phyloP scores from a whole-genome alignment of 2,329 filamentous ascomycete genomes.

The Diaporthe citri region DNA sequence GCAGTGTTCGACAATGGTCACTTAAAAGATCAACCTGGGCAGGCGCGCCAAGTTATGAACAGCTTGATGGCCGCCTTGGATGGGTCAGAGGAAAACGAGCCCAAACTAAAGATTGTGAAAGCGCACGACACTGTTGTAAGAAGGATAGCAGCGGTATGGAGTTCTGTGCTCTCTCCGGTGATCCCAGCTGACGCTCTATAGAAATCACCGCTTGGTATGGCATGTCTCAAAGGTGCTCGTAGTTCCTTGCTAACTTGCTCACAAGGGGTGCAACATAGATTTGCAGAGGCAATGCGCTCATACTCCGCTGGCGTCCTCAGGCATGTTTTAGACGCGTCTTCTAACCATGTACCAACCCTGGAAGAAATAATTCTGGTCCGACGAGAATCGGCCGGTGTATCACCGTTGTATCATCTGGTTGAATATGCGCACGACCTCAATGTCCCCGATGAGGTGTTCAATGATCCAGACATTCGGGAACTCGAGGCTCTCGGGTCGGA shows the following conservation, averaged over 20 bases:
- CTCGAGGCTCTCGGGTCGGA: not conserved
- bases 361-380: not conserved
- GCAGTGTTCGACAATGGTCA: not conserved
- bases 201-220: not conserved
- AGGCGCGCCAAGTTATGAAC: not conserved
- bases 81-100: not conserved
- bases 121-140: not conserved
- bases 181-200: not conserved
- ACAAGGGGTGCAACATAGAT: not conserved
- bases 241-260: not conserved
- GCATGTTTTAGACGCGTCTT: not conserved
- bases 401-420: not conserved
- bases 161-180: not conserved
- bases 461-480: not conserved
- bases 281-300: not conserved
- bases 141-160: not conserved
- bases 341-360: not conserved
- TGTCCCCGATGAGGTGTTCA: not conserved
- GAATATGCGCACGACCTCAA: not conserved
- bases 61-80: not conserved
- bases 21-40: not conserved
- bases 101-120: not conserved
- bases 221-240: not conserved
- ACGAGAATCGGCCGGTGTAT: not conserved
- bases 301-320: not conserved